These are phyloP conservation scores for Lolium perenne DNA, from an alignment of 176 grass and related monocot species.

Conservation along the genomic window DNA sequence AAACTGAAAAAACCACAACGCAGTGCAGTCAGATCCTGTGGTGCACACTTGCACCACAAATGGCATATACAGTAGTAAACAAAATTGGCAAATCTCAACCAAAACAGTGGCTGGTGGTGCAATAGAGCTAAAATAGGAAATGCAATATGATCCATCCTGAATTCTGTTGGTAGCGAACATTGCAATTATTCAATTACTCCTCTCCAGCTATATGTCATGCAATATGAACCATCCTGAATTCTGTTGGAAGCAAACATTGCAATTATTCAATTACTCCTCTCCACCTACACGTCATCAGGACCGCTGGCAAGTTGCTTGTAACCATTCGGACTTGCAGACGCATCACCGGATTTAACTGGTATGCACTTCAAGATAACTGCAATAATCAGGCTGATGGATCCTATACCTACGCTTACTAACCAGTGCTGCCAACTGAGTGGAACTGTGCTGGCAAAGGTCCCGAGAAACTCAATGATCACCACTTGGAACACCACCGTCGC, in stretches of 20 bases:
- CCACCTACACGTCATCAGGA: slow-evolving; percentile 71
- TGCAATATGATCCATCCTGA: background rate
- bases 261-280: background rate
- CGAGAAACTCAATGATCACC: slow-evolving; percentile 92
- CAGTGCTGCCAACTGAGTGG: slow-evolving; percentile 80
- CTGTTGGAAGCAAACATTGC: background rate
- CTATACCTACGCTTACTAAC: slow-evolving; percentile 71
- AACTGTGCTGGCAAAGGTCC: slow-evolving; percentile 78
- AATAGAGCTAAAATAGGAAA: background rate
- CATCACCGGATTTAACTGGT: slow-evolving; percentile 58
- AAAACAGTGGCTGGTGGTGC: background rate
- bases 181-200: background rate
- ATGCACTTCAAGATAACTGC: slow-evolving; percentile 85
- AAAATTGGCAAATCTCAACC: slow-evolving; percentile 31
- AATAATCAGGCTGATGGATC: slow-evolving; percentile 75
- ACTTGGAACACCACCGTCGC: slow-evolving; percentile 77
- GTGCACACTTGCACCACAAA: background rate
- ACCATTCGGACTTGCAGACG: slow-evolving; percentile 45
- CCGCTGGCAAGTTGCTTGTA: slow-evolving; percentile 63
- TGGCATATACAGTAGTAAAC: background rate
- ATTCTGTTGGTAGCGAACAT: background rate
- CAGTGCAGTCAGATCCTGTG: background rate
- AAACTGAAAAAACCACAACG: background rate
- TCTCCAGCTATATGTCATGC: slow-evolving; percentile 58
- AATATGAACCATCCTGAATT: background rate